Conservation (phyloP, 2,329 filamentous ascomycete genomes). For the Phialemoniopsis sp. region DNA sequence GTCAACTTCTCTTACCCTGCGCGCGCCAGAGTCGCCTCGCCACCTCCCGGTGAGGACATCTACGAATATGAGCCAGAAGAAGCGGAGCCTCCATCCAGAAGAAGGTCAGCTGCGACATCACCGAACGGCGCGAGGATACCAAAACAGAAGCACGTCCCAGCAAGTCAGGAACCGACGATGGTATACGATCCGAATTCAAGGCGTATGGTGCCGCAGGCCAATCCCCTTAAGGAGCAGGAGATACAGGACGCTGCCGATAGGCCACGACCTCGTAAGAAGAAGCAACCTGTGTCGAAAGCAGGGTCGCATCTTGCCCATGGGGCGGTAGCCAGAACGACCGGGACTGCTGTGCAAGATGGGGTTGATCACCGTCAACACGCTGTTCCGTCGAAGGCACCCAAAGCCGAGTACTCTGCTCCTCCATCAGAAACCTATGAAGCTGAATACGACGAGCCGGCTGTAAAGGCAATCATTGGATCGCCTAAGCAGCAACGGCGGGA, state of each 20-base stretch:
- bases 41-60: slow-evolving; percentile 16
- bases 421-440: slow-evolving; percentile 3
- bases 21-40: slow-evolving; percentile 33
- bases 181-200: slow-evolving; percentile 65
- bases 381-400: neutral
- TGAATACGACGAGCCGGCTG: slow-evolving; percentile 11
- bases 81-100: no score
- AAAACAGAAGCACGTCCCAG: no score
- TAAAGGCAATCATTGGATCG: slow-evolving; percentile 13
- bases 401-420: neutral
- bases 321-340: slow-evolving; percentile 46
- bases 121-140: no score
- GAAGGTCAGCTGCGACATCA: no score
- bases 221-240: slow-evolving; percentile 38
- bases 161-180: slow-evolving; percentile 25
- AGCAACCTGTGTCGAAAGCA: slow-evolving; percentile 27
- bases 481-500: slow-evolving; percentile 8
- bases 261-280: slow-evolving; percentile 35
- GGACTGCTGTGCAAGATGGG: slow-evolving; percentile 32
- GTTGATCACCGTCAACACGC: no score
- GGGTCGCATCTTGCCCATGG: slow-evolving; percentile 46
- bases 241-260: slow-evolving; percentile 33
- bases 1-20: slow-evolving; percentile 59
- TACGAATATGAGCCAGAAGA: no score
- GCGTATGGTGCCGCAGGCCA: slow-evolving; percentile 50